Percentiles rank a stretch among this genome's conserved stretches.
These are phyloP conservation scores for Monascus ruber DNA, from an alignment of 2,329 filamentous ascomycete species.

Conservation along the genomic window DNA sequence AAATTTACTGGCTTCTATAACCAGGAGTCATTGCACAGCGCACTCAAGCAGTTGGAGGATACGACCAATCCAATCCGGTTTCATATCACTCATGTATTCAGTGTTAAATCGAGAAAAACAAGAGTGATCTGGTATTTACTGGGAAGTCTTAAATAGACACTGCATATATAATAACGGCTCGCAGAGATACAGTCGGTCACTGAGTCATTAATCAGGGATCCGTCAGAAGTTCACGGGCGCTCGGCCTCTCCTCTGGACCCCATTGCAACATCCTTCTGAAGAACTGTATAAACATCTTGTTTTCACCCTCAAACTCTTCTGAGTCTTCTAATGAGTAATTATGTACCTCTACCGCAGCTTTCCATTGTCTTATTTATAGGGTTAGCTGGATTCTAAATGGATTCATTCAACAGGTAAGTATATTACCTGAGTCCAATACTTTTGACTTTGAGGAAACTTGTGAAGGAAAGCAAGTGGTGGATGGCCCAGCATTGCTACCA, in stretches of 20 bases:
- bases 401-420: neutral
- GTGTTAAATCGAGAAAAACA: no score
- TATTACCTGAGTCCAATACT: constrained; percentile 5
- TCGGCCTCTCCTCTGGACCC: constrained; percentile 10
- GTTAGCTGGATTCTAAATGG: neutral
- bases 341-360: constrained; percentile 1
- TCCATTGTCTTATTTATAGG: constrained; percentile 5
- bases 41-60: no score
- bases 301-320: constrained; percentile 14
- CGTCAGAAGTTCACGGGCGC: constrained; percentile 9
- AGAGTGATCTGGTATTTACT: no score
- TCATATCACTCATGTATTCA: no score
- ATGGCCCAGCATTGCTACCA: constrained; percentile 8
- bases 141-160: no score
- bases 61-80: no score
- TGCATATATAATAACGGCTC: no score
- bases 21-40: no score
- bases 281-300: constrained; percentile 14
- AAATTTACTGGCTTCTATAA: no score
- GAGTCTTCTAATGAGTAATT: constrained; percentile 10
- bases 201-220: constrained; percentile 23
- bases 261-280: constrained; percentile 20
- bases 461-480: constrained; percentile 4
- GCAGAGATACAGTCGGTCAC: no score
- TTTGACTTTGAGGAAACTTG: constrained; percentile 2